Evolutionary conservation across 2,329 filamentous ascomycete species (phyloP).

Genomic region (Talaromyces islandicus): DNA sequence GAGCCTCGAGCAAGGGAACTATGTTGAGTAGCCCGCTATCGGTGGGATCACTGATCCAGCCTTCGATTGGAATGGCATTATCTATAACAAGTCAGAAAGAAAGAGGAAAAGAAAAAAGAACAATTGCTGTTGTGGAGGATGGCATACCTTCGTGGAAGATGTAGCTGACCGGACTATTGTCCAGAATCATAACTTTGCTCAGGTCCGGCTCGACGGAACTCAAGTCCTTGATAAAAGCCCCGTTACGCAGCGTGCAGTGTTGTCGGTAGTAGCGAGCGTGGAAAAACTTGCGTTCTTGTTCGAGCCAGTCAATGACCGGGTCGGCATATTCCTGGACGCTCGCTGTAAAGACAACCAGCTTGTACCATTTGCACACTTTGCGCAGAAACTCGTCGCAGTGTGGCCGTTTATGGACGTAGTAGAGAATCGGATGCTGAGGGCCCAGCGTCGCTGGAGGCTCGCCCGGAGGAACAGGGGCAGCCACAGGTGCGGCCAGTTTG

Average conservation of each 20-base stretch:
- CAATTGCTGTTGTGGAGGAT: neutral
- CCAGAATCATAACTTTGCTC: constrained; percentile 97
- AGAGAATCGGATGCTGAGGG: constrained; percentile 91
- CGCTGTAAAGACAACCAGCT: constrained; percentile 91
- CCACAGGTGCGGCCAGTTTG: constrained; percentile 53
- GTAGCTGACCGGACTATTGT: constrained; percentile 97
- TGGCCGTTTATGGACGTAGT: constrained; percentile 97
- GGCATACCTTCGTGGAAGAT: constrained; percentile 90
- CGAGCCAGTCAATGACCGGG: constrained; percentile 97
- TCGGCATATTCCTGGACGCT: constrained; percentile 98
- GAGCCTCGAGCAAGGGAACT: constrained; percentile 82
- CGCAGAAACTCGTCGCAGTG: constrained; percentile 95
- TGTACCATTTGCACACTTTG: constrained; percentile 96
- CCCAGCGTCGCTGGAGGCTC: constrained; percentile 63
- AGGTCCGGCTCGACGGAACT: constrained; percentile 93
- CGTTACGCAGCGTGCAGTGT: constrained; percentile 92
- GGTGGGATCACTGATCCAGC: constrained; percentile 98
- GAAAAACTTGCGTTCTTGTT: constrained; percentile 95
- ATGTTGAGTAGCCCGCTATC: constrained; percentile 92
- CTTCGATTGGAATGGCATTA: constrained; percentile 97
- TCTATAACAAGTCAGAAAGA: constrained; percentile 49
- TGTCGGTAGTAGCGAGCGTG: constrained; percentile 90
- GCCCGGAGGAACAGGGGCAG: constrained; percentile 29
- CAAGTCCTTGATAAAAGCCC: constrained; percentile 96
- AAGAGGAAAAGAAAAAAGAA: no score